Percentiles rank a stretch among this genome's conserved stretches.
phyloP scores from a whole-genome alignment of 208 protist genomes.

The Trichomonas vaginalis region DNA sequence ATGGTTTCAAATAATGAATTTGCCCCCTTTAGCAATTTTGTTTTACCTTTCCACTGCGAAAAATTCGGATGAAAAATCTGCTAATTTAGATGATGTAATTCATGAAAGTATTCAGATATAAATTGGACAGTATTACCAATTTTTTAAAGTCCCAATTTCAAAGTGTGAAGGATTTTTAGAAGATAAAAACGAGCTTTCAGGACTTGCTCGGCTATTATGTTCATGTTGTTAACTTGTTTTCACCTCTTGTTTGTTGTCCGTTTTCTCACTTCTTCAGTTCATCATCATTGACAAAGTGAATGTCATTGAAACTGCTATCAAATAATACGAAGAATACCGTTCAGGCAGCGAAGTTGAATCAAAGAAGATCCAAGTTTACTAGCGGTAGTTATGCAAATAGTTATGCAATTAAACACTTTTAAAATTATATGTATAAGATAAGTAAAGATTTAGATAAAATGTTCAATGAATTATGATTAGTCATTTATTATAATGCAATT shows the following conservation, averaged over 20 bases:
- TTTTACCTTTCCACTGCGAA: no score
- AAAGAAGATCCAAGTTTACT: background rate
- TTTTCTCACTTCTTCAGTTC: background rate
- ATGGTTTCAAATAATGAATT: no score
- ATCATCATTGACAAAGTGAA: background rate
- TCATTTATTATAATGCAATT: no score
- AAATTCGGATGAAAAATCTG: no score
- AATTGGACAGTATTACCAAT: background rate
- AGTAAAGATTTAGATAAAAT: no score
- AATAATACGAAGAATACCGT: background rate
- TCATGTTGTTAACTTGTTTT: background rate
- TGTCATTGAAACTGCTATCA: background rate
- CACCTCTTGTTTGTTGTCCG: background rate
- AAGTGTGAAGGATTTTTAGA: background rate
- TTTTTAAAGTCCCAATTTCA: background rate
- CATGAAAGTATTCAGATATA: no score
- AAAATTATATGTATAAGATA: no score
- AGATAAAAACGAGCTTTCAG: background rate
- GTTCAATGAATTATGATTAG: no score
- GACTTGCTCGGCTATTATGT: background rate
- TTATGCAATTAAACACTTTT: no score
- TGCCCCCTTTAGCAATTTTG: no score
- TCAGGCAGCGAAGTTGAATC: background rate
- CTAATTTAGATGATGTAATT: no score
- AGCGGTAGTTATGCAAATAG: background rate